Conservation (phyloP, 306 rosid genomes). For the Malus asiatica region DNA sequence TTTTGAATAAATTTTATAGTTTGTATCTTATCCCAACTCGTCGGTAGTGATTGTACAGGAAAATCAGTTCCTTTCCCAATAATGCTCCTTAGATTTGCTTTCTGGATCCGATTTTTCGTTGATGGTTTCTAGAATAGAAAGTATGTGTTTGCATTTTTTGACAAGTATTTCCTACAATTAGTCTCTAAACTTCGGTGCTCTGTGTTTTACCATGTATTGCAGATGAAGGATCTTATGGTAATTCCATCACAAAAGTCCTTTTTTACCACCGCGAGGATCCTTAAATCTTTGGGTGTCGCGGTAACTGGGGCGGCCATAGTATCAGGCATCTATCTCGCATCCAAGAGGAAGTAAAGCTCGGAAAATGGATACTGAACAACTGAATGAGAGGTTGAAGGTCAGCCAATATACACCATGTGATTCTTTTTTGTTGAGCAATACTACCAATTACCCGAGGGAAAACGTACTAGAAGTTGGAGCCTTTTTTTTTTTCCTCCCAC, state of each 20-base stretch:
- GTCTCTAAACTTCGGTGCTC: background rate
- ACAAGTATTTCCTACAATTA: background rate
- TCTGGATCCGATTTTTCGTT: background rate
- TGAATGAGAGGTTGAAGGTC: background rate
- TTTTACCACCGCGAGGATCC: conserved; percentile 32
- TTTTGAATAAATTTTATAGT: background rate
- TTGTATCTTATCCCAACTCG: too few relatives aligned
- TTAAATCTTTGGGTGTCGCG: conserved; percentile 47
- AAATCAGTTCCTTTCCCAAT: background rate
- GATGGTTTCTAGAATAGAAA: background rate
- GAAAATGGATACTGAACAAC: background rate
- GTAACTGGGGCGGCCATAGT: conserved; percentile 68
- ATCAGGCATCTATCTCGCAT: conserved; percentile 66
- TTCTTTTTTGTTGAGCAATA: background rate
- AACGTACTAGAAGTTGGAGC: background rate
- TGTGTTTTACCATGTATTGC: conserved; percentile 9
- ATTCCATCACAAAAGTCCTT: conserved; percentile 40
- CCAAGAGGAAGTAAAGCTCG: conserved; percentile 43
- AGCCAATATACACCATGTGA: background rate
- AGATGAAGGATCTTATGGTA: conserved; percentile 73
- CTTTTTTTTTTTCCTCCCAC: background rate
- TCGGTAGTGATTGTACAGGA: background rate
- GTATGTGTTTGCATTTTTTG: background rate
- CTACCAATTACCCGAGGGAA: background rate
- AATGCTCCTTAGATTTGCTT: background rate